Evolutionary conservation across 257 asterid genomes (phyloP), one percentile per base, ranked within the genome.

Genomic region (Plantago ovata): DNA sequence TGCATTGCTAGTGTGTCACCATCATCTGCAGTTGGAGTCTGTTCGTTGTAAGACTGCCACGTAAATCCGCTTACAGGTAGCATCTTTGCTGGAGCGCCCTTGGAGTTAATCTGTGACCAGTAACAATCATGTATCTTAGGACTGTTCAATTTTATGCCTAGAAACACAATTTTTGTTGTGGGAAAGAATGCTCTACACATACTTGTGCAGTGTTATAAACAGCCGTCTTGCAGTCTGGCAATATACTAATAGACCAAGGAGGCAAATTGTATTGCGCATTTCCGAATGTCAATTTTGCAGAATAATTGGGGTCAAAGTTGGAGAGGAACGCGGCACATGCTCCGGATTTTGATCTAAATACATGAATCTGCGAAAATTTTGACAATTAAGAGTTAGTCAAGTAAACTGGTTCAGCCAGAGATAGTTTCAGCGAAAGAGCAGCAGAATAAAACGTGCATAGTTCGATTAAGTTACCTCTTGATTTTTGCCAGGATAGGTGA

Each of bases 241-340:
- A 88, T 66, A 92, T 85, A 80, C 95, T 87, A 72, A 92, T 77
- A 20, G 98, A 92, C 98, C 98, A 92, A 38, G 96, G 89, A 58
- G 96, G 96, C 76, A 92, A 40, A 62, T 85, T 77, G 13, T 91
- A 85, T 53, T 75, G 94, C 61, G 13, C 32, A 56, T 80, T 84
- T 43, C 62, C 76, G 73, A 87, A 87, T 28, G 78, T 85, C 62
- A 87, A 56, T 67, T 74, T 83, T 6, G 86, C 75, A 1, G 90
- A 71, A 38, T 28, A 74, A n/a, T 77, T 53, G 1, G 94, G 68
- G 76, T 92, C 95, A 15, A 51, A 87, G 67, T 92, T 92, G 59
- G 98, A 67, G 44, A 92, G 93, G 63, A 92, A 85, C 13, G 96
- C 92, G 67, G 95, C 80, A 63, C 98, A 92, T 52, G 75, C 82